Evolutionary conservation across 176 grass and related monocot genomes (phyloP).

Genomic region (Musa schizocarpa): DNA sequence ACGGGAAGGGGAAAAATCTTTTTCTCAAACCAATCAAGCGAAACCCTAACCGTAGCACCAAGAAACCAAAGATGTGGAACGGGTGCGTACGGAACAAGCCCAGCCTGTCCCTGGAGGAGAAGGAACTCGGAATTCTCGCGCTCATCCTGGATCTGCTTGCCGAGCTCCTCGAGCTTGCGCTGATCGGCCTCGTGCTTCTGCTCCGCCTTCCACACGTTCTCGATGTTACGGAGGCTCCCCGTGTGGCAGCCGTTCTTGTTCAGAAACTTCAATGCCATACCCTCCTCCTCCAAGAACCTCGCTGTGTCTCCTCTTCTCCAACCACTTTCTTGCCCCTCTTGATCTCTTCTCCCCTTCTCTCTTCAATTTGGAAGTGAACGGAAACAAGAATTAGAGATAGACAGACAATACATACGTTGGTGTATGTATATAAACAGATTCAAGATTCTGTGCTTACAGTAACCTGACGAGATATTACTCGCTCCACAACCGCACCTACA

Average conservation of each 20-base stretch:
- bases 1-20: background rate
- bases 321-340: background rate
- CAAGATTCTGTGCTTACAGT: no score
- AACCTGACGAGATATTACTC: no score
- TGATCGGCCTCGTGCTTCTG: conserved; percentile 90
- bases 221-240: conserved; percentile 83
- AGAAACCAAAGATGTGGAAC: background rate
- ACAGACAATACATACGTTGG: no score
- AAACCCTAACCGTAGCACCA: conserved; percentile 24
- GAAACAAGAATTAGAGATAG: no score
- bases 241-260: conserved; percentile 99
- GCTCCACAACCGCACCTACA: no score
- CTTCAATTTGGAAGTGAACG: no score
- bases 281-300: background rate
- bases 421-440: no score
- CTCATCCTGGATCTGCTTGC: conserved; percentile 88
- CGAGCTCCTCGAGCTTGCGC: conserved; percentile 80
- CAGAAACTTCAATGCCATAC: conserved; percentile 83
- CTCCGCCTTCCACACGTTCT: conserved; percentile 97
- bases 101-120: conserved; percentile 72
- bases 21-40: background rate
- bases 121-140: conserved; percentile 79
- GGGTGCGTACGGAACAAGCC: conserved; percentile 58
- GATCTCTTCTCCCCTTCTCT: background rate
- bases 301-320: no score